Conservation (phyloP, 148 eudicot genomes). For the Silene conica region DNA sequence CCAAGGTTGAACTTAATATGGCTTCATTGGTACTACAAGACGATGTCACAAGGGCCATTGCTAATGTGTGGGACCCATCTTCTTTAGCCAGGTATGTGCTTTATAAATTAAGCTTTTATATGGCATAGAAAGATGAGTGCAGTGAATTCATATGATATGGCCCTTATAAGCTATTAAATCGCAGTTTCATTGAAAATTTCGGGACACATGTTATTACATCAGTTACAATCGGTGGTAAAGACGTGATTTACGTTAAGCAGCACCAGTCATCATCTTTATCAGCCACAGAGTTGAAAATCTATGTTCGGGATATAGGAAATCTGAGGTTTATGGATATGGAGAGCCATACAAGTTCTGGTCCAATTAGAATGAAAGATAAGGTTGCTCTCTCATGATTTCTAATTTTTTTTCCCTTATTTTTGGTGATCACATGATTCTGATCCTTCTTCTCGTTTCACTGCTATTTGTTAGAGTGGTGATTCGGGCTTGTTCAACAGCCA, state of each 20-base stretch:
- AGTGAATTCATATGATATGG: neutral
- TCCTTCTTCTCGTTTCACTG: conserved; percentile 5
- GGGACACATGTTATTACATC: conserved; percentile 90
- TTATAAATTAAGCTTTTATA: conserved; percentile 10
- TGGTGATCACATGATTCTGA: conserved; percentile 11
- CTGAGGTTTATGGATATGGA: conserved; percentile 63
- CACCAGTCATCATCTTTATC: conserved; percentile 76
- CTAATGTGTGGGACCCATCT: conserved; percentile 82
- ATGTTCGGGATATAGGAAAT: conserved; percentile 83
- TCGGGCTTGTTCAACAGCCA: conserved; percentile 80
- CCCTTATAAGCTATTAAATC: neutral
- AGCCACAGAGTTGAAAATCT: conserved; percentile 60
- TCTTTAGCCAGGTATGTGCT: conserved; percentile 63
- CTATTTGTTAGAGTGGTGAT: conserved; percentile 48
- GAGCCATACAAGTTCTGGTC: conserved; percentile 65
- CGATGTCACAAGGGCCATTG: conserved; percentile 61
- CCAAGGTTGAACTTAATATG: conserved; percentile 49
- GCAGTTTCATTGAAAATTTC: conserved; percentile 80
- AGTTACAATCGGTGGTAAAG: conserved; percentile 89
- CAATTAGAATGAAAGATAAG: conserved; percentile 73
- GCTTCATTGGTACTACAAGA: conserved; percentile 53
- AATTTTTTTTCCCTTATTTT: neutral
- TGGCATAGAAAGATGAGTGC: neutral
- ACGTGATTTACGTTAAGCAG: conserved; percentile 79
- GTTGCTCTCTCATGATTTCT: conserved; percentile 43